Base-by-base conservation (phyloP, 1,139 yeast genomes). In the Debaryomycetaceae sp. region DNA sequence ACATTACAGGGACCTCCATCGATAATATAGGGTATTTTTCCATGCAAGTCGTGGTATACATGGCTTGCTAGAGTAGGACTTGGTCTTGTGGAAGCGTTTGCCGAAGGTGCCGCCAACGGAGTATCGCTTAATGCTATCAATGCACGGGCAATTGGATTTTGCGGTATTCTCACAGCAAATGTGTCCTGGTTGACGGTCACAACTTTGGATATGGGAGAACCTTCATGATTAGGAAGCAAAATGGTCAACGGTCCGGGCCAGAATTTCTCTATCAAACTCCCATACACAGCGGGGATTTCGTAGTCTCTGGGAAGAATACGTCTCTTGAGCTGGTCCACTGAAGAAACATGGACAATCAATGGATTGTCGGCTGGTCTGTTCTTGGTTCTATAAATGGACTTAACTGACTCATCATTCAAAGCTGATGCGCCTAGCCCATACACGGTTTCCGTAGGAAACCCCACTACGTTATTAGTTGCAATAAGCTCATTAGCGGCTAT, bases 201-300 rank as follows among this genome's bases (percentile, higher is more conserved):
- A 14, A 79, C 66, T 19, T 70, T 67, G 1, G 96, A 88, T 2
- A 92, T 68, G 0, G 81, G 78, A 3, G 79, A 68, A 1, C 56
- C 58, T 5, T 59, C 47, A 30, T 69, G 72, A 5, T 83, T 75
- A 0, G 97, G 97, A 28, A 92, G 66, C 39, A 92, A 63, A 33
- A 92, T 87, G 0, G 97, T 89, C 42, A 92, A 67, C 0, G 98
- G 98, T 0, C 98, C 98, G 0, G 98, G 98, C 98, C 98, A 92
- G 53, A 86, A 85, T 46, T 72, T 70, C 1, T 71, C 70, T 5
- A 91, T 67, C 35, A 92, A 66, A 0, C 78, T 74, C 19, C 67
- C 63, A 54, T 92, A 92, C 1, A 82, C 71, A 1, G 63, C 60
- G 0, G 98, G 98, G 8, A 92, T 74, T 29, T 69, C 63, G 32